Evolutionary conservation across 2,329 filamentous ascomycete genomes (phyloP).

Genomic region (Penicillium sp.): DNA sequence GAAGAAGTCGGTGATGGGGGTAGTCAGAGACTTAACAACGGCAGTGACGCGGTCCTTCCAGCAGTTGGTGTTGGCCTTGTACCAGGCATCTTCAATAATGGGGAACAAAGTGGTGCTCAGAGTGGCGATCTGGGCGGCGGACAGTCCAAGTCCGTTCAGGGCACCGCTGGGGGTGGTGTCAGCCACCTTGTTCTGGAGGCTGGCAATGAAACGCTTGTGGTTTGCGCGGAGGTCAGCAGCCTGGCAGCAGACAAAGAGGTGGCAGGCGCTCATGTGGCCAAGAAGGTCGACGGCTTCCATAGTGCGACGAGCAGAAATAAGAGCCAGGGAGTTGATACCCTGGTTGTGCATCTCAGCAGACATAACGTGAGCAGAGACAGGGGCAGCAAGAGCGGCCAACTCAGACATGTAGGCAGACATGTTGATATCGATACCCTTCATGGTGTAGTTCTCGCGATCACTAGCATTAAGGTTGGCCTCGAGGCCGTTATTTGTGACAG

Average conservation of each 20-base stretch:
- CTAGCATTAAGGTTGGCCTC: constrained; percentile 63
- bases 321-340: constrained; percentile 64
- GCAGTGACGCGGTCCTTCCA: constrained; percentile 16
- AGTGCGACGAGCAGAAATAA: constrained; percentile 60
- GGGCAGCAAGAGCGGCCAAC: constrained; percentile 62
- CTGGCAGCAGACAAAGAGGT: constrained; percentile 60
- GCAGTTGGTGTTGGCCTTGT: constrained; percentile 13
- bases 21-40: constrained; percentile 9
- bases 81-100: constrained; percentile 12
- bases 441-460: constrained; percentile 58
- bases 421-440: constrained; percentile 67
- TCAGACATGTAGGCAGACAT: constrained; percentile 66
- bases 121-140: not conserved
- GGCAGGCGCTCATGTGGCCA: constrained; percentile 56
- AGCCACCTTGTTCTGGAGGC: constrained; percentile 3
- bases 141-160: constrained; percentile 11
- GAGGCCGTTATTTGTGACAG: constrained; percentile 60
- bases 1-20: constrained; percentile 8
- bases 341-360: constrained; percentile 70
- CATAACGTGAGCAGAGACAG: constrained; percentile 64
- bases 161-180: constrained; percentile 5
- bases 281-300: constrained; percentile 59
- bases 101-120: constrained; percentile 5
- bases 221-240: constrained; percentile 54
- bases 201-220: constrained; percentile 19